A percentile compares a stretch with the other conserved stretches of the same genome.
Conservation (phyloP, 2,329 filamentous ascomycete species). For the Cylindrodendrum hubeiense region DNA sequence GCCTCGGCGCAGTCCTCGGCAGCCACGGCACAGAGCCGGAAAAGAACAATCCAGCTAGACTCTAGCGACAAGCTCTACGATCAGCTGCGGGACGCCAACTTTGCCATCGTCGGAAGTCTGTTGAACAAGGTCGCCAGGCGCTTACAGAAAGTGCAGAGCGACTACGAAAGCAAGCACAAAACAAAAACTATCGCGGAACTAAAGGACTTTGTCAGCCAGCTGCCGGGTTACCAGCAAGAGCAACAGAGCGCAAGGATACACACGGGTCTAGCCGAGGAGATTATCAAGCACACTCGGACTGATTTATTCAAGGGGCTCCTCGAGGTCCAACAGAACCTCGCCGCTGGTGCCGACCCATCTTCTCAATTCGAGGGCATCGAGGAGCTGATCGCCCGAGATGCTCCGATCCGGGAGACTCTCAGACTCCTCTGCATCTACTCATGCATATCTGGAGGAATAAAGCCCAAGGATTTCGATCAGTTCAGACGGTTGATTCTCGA, state of each 20-base stretch:
- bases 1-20: conserved; percentile 73
- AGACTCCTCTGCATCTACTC: conserved; percentile 92
- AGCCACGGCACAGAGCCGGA: conserved; percentile 71
- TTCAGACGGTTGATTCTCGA: conserved; percentile 91
- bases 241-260: conserved; percentile 94
- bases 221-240: conserved; percentile 93
- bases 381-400: conserved; percentile 91
- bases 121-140: conserved; percentile 92
- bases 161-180: conserved; percentile 91
- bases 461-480: conserved; percentile 87
- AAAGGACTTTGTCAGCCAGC: conserved; percentile 92
- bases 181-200: conserved; percentile 92
- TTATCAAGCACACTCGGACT: conserved; percentile 91
- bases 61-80: conserved; percentile 90
- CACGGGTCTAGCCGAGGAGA: conserved; percentile 92
- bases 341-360: conserved; percentile 88
- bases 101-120: conserved; percentile 89
- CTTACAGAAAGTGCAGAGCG: conserved; percentile 82
- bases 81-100: conserved; percentile 91
- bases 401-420: conserved; percentile 83
- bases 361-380: conserved; percentile 92
- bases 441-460: conserved; percentile 88
- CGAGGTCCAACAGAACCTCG: conserved; percentile 96
- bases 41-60: conserved; percentile 90
- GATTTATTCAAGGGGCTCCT: conserved; percentile 90